phyloP scores from a whole-genome alignment of 73 alveolate species.

The Paramecium sonneborni region DNA sequence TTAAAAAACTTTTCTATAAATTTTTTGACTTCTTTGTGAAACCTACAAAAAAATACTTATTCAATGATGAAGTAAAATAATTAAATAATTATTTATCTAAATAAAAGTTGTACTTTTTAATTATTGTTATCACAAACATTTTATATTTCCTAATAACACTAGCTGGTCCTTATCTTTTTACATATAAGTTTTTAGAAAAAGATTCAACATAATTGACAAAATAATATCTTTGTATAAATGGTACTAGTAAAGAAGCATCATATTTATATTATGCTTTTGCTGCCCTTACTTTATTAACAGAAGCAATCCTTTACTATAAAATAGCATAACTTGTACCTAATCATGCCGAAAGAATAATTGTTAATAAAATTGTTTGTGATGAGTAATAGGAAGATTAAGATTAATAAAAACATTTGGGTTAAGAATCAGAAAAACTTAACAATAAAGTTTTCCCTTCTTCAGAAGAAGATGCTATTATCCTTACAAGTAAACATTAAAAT shows the following conservation, averaged over 20 bases:
- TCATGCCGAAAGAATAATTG: background rate
- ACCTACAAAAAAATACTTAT: background rate
- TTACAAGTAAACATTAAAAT: background rate
- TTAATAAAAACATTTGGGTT: background rate
- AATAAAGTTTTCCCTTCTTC: background rate
- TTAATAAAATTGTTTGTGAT: background rate
- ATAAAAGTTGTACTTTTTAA: background rate
- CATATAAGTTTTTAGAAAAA: background rate
- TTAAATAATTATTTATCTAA: background rate
- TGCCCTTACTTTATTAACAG: background rate
- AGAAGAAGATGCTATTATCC: background rate
- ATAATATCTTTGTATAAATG: background rate
- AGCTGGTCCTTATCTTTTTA: background rate
- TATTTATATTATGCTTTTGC: conserved; percentile 43
- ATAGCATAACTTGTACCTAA: background rate
- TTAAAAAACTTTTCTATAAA: background rate
- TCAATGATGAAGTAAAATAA: conserved; percentile 14
- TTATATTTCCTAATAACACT: background rate
- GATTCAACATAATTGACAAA: background rate
- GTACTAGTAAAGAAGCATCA: background rate
- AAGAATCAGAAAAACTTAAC: background rate
- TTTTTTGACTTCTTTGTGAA: background rate
- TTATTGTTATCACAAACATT: background rate
- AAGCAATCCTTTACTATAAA: background rate
- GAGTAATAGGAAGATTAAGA: background rate